Conservation (phyloP, 2,329 filamentous ascomycete genomes). For the Cordyceps cateniannulata region DNA sequence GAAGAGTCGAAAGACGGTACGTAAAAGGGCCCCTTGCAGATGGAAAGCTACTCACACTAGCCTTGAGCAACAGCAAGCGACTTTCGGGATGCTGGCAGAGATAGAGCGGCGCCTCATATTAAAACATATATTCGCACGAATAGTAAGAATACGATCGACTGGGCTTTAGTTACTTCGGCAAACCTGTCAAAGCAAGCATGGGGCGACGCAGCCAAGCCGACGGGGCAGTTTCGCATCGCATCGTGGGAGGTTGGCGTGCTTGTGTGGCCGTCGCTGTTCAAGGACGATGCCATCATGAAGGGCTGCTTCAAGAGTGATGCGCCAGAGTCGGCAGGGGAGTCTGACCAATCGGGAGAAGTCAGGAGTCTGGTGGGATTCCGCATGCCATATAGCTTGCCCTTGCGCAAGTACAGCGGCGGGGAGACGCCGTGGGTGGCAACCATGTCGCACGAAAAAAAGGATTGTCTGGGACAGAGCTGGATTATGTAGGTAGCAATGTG, state of each 20-base stretch:
- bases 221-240: constrained; percentile 61
- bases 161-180: constrained; percentile 86
- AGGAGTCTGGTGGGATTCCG: constrained; percentile 57
- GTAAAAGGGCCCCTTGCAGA: not conserved
- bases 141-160: constrained; percentile 55
- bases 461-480: constrained; percentile 49
- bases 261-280: constrained; percentile 64
- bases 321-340: constrained; percentile 27
- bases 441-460: constrained; percentile 50
- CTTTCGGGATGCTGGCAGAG: constrained; percentile 49
- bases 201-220: constrained; percentile 57
- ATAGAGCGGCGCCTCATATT: constrained; percentile 74
- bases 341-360: constrained; percentile 16
- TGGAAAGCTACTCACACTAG: not conserved
- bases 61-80: not conserved
- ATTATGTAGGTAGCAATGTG: not conserved
- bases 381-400: constrained; percentile 76
- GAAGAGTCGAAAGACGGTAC: constrained; percentile 29
- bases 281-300: constrained; percentile 52
- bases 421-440: constrained; percentile 77
- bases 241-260: constrained; percentile 82
- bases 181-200: constrained; percentile 86
- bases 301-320: constrained; percentile 59
- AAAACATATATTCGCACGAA: constrained; percentile 77
- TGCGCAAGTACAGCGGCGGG: constrained; percentile 54